phyloP scores from a whole-genome alignment of 2,329 filamentous ascomycete species.

The Magnaporthiopsis rhizophila region DNA sequence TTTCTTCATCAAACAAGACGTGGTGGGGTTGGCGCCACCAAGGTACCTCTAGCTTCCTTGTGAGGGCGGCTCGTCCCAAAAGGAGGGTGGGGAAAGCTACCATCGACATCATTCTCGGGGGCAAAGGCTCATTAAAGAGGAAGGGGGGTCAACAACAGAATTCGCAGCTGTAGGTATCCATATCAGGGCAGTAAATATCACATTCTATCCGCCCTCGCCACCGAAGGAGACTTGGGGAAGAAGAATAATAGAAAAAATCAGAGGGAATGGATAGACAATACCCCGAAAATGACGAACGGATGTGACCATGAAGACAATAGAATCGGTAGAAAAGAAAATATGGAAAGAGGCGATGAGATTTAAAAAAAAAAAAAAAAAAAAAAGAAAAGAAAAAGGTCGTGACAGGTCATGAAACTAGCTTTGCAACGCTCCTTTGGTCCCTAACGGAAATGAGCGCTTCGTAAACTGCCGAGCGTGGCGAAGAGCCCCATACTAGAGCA shows the following conservation, averaged over 20 bases:
- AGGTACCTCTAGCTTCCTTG: too few relatives aligned
- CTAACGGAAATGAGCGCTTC: background rate
- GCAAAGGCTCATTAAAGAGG: background rate
- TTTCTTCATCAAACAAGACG: background rate
- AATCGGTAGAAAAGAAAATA: background rate
- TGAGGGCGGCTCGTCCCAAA: too few relatives aligned
- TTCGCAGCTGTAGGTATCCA: background rate
- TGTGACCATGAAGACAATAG: background rate
- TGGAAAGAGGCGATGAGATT: slow-evolving; percentile 15
- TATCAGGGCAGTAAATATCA: background rate
- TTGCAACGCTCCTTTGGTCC: background rate
- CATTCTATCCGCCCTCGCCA: background rate
- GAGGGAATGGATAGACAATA: too few relatives aligned
- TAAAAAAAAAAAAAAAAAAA: background rate
- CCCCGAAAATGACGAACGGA: background rate
- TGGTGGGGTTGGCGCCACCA: background rate
- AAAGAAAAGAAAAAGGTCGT: slow-evolving; percentile 11
- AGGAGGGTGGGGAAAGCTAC: background rate
- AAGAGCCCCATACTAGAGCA: background rate
- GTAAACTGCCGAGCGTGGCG: background rate
- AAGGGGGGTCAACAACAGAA: background rate
- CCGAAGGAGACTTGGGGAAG: background rate
- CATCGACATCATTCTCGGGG: background rate
- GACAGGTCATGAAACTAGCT: background rate
- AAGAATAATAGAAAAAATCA: background rate